Evolutionary conservation across 257 asterid species (phyloP), one percentile per base, ranked within the genome.

Genomic region (Haberlea rhodopensis): DNA sequence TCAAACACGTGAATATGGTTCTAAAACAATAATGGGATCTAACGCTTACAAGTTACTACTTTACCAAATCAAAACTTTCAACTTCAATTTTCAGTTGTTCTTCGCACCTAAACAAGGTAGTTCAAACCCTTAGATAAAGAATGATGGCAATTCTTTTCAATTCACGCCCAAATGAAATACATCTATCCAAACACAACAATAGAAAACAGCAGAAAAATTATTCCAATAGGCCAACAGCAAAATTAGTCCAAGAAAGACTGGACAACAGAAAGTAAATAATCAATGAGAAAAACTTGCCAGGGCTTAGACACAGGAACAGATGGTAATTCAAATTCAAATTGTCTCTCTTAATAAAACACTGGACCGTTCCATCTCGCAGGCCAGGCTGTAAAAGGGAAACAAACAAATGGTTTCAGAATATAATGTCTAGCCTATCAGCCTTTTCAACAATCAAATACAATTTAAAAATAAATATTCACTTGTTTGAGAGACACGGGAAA

Each of bases 331-430:
- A 76, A 59, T 83, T 89, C 23, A 94, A 72, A 70, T 87, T 87
- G 83, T 85, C 89, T 71, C 97, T 87, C 78, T 86, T 84, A 64
- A 89, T 87, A 69, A 87, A 89, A 73, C 97, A 89, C 57, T 89
- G 95, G 57, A 89, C 84, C 49, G 87, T 63, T 74, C 97, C 95
- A 79, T 89, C 94, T 57, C 94, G 82, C 49, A 75, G 76, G 22
- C 97, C 95, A 0, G 97, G 94, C 95, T 89, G 87, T 73, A 79
- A 67, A 68, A 40, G 13, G 54, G 21, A 63, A n/a, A 70, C 34
- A 21, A 59, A 52, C 0, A 56, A 46, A 70, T 32, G 69, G 62
- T 40, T 51, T 53, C 63, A 79, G 74, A 37, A 52, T 13, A 11
- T 5, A 18, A 26, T 3, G 6, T 37, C 48, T 37, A 37, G 18